phyloP scores from a whole-genome alignment of 345 rosid species.

The Psidium friedrichsthalianum region DNA sequence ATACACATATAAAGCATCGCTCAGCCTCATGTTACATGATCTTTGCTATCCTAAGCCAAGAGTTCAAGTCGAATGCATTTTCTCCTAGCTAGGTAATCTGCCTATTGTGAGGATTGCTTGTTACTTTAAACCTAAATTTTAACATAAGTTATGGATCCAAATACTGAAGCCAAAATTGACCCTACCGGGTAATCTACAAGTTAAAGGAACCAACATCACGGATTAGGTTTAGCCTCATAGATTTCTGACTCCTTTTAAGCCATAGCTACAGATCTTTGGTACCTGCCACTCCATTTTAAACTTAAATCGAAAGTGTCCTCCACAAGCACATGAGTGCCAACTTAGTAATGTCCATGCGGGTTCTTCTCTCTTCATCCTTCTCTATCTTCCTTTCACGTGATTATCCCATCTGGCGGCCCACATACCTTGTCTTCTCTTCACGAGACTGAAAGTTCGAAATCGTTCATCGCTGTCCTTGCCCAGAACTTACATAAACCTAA shows the following conservation, averaged over 20 bases:
- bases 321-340: not conserved
- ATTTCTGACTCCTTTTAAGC: not conserved
- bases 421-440: not conserved
- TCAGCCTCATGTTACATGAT: not conserved
- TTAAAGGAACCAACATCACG: not conserved
- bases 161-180: not conserved
- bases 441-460: not conserved
- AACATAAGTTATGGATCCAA: not conserved
- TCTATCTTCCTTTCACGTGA: not conserved
- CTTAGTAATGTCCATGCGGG: not conserved
- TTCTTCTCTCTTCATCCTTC: not conserved
- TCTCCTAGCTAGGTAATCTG: not conserved
- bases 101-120: not conserved
- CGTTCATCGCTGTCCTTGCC: not conserved
- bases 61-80: not conserved
- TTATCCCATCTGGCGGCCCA: not conserved
- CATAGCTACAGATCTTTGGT: not conserved
- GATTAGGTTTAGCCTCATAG: not conserved
- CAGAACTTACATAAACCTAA: not conserved
- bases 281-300: not conserved
- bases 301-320: not conserved
- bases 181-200: not conserved
- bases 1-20: not conserved
- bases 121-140: not conserved
- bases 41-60: not conserved